Conservation (phyloP, 371 early-diverging fungal genomes). For the Sporodiniella umbellata region DNA sequence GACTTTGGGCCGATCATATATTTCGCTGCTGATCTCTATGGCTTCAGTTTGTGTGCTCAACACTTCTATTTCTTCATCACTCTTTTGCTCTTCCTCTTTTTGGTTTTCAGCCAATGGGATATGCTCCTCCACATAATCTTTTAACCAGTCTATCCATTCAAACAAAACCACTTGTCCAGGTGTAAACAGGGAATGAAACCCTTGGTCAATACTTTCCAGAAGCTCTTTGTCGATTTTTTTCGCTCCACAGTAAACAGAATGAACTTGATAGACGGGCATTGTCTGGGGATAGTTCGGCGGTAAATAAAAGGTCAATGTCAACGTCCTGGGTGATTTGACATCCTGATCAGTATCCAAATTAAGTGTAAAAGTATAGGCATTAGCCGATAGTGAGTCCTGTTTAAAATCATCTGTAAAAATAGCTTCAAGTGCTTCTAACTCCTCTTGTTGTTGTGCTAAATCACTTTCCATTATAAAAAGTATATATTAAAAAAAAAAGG, state of each 20-base stretch:
- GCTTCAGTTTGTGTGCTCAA: too few relatives aligned
- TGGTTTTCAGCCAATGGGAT: slow-evolving; percentile 3
- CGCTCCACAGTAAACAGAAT: slow-evolving; percentile 64
- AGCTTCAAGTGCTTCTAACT: slow-evolving; percentile 35
- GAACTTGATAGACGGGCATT: slow-evolving; percentile 69
- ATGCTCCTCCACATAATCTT: slow-evolving; percentile 51
- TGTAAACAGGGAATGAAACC: slow-evolving; percentile 56
- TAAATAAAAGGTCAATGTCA: slow-evolving; percentile 53
- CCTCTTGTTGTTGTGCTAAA: slow-evolving; percentile 33
- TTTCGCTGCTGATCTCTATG: slow-evolving; percentile 5
- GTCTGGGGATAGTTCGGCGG: slow-evolving; percentile 68
- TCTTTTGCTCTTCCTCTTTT: background rate
- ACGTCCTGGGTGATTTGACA: slow-evolving; percentile 31
- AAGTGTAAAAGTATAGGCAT: slow-evolving; percentile 25
- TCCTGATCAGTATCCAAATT: slow-evolving; percentile 41
- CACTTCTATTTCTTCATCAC: background rate
- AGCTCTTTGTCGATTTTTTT: slow-evolving; percentile 39
- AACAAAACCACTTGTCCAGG: slow-evolving; percentile 72
- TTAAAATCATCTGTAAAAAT: slow-evolving; percentile 36
- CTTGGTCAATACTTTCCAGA: slow-evolving; percentile 48
- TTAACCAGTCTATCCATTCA: slow-evolving; percentile 73
- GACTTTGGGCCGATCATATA: slow-evolving; percentile 23
- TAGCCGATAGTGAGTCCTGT: slow-evolving; percentile 7
- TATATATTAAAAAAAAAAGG: background rate
- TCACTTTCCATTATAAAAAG: slow-evolving; percentile 13